A percentile compares a stretch with the other conserved stretches of the same genome.
Conservation (phyloP, 2,329 filamentous ascomycete genomes). For the Domatiomyces globalis region DNA sequence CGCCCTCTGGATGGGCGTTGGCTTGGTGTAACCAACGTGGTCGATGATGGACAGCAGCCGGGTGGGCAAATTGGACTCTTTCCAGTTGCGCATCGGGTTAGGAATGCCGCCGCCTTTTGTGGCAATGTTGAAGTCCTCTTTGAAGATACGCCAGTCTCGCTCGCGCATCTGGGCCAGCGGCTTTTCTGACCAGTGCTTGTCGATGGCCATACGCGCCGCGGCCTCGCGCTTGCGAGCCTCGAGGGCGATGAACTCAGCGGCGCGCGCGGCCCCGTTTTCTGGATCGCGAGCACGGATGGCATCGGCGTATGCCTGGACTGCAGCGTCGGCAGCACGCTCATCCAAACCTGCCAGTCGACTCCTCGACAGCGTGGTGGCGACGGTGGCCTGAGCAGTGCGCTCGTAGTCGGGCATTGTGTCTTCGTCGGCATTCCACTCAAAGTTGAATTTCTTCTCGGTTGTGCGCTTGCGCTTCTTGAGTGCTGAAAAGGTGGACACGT, state of each 20-base stretch:
- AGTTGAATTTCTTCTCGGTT: slow-evolving; percentile 96
- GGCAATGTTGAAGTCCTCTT: slow-evolving; percentile 93
- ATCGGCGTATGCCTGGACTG: slow-evolving; percentile 45
- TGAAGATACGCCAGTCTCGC: slow-evolving; percentile 98
- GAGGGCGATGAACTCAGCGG: slow-evolving; percentile 70
- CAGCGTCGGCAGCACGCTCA: slow-evolving; percentile 40
- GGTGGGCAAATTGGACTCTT: slow-evolving; percentile 66
- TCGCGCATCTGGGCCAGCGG: slow-evolving; percentile 84
- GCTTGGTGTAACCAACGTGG: slow-evolving; percentile 78
- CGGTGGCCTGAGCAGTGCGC: slow-evolving; percentile 41
- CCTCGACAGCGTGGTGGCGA: slow-evolving; percentile 51
- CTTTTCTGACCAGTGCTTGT: slow-evolving; percentile 96
- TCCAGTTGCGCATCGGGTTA: slow-evolving; percentile 91
- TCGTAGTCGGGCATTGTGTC: slow-evolving; percentile 80
- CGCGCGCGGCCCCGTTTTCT: slow-evolving; percentile 62
- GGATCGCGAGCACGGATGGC: slow-evolving; percentile 60
- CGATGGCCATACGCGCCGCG: slow-evolving; percentile 56
- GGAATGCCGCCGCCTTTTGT: slow-evolving; percentile 87
- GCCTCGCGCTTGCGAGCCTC: slow-evolving; percentile 64
- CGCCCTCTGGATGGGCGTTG: slow-evolving; percentile 80
- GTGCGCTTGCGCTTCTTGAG: slow-evolving; percentile 91
- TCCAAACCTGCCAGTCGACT: slow-evolving; percentile 53
- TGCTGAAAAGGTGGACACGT: slow-evolving; percentile 76
- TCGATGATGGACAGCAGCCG: slow-evolving; percentile 68
- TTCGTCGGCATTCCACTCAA: slow-evolving; percentile 91